Conservation (phyloP, 805 yeast genomes). For the Candida schatavii region DNA sequence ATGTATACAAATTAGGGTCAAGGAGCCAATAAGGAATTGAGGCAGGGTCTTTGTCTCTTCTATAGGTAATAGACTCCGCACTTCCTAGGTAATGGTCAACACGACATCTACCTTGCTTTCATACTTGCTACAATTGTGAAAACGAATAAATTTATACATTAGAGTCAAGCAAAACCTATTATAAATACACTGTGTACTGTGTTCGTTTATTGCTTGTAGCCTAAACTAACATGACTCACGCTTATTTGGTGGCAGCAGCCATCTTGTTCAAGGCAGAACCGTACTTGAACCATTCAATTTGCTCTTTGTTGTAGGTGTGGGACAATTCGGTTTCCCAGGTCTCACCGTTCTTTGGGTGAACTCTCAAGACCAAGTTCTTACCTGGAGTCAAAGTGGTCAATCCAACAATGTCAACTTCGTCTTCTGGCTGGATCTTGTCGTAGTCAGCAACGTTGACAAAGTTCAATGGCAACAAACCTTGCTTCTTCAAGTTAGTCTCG, state of each 20-base stretch:
- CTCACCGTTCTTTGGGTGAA: constrained; percentile 66
- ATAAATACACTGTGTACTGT: too few relatives aligned
- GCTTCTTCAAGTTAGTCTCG: constrained; percentile 99
- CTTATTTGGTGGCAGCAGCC: constrained; percentile 40
- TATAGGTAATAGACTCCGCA: too few relatives aligned
- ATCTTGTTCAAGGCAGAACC: constrained; percentile 99
- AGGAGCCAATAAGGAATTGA: too few relatives aligned
- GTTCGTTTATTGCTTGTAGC: too few relatives aligned
- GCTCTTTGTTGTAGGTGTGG: constrained; percentile 95
- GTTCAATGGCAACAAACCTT: constrained; percentile 97
- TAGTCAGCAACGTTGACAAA: constrained; percentile 85
- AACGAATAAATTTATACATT: too few relatives aligned
- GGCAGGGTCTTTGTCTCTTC: too few relatives aligned
- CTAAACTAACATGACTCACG: neutral
- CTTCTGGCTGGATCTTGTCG: constrained; percentile 90
- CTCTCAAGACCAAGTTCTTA: constrained; percentile 78
- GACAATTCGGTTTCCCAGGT: constrained; percentile 89
- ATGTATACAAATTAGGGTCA: too few relatives aligned
- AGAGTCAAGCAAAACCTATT: too few relatives aligned
- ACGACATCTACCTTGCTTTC: too few relatives aligned
- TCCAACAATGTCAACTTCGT: constrained; percentile 84
- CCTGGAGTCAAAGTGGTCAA: constrained; percentile 88
- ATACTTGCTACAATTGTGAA: too few relatives aligned
- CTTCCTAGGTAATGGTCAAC: too few relatives aligned
- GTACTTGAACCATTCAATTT: constrained; percentile 97